These are phyloP conservation scores for Botryotinia narcissicola DNA, from an alignment of 2,329 filamentous ascomycete genomes.

Conservation along the genomic window DNA sequence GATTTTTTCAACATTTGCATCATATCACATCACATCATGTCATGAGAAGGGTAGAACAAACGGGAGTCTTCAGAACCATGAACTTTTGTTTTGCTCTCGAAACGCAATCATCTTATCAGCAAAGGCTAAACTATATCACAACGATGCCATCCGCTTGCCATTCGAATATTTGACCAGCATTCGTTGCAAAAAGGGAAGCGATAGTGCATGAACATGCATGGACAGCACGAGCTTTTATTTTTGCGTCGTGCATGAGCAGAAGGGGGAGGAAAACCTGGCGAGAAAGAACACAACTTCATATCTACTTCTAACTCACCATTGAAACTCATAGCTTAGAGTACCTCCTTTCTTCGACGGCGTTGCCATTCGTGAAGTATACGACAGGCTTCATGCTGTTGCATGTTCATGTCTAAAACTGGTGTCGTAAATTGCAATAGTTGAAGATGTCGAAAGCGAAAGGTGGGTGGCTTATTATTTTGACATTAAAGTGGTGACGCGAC, in stretches of 20 bases:
- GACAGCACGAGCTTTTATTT: constrained; percentile 10
- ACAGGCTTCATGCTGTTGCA: not conserved
- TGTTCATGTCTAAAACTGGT: not conserved
- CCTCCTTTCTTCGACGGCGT: not conserved
- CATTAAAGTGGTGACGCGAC: constrained; percentile 20
- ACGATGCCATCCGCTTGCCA: not conserved
- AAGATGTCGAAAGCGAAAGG: constrained; percentile 14
- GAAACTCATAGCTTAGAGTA: not conserved
- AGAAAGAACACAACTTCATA: constrained; percentile 1
- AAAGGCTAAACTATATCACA: constrained; percentile 1
- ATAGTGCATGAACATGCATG: constrained; percentile 17
- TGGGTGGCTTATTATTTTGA: constrained; percentile 20
- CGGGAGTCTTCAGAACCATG: not conserved
- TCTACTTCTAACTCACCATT: constrained; percentile 17
- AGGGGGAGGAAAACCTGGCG: not conserved
- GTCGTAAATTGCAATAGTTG: not conserved
- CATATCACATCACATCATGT: not conserved
- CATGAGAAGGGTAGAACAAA: not conserved
- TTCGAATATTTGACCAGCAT: not conserved
- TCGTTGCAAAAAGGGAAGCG: constrained; percentile 7
- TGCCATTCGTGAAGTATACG: not conserved
- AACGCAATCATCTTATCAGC: not conserved
- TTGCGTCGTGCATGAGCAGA: constrained; percentile 17
- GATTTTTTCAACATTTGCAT: not conserved
- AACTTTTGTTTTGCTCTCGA: constrained; percentile 10